phyloP scores from a whole-genome alignment of 352 stramenopile genomes.

The Halophytophthora polymorphica region DNA sequence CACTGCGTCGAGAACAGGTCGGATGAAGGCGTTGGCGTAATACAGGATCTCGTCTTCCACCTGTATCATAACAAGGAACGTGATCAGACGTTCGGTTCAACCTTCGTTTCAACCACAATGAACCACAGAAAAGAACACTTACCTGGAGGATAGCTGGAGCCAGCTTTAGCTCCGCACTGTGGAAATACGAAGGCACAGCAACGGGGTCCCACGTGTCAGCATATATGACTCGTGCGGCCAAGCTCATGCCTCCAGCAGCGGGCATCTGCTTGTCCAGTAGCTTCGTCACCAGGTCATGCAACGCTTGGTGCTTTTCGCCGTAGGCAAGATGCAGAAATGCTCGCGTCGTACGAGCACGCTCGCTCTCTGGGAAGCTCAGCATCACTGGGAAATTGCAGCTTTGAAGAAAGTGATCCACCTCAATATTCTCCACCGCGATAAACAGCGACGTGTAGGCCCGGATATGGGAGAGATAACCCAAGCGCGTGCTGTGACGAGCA shows the following conservation, averaged over 20 bases:
- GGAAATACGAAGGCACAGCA: slow-evolving; percentile 57
- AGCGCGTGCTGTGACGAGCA: slow-evolving; percentile 32
- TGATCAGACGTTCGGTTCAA: slow-evolving; percentile 2
- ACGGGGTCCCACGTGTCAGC: slow-evolving; percentile 45
- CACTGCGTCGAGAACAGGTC: slow-evolving; percentile 36
- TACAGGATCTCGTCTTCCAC: slow-evolving; percentile 57
- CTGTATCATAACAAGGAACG: slow-evolving; percentile 15
- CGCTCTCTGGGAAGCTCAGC: slow-evolving; percentile 38
- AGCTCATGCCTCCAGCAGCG: slow-evolving; percentile 15
- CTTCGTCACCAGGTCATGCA: slow-evolving; percentile 25
- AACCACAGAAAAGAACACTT: not conserved
- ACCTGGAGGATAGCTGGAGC: slow-evolving; percentile 70
- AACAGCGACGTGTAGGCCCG: slow-evolving; percentile 60
- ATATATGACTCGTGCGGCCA: slow-evolving; percentile 54
- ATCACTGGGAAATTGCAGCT: slow-evolving; percentile 76
- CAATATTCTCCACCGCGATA: slow-evolving; percentile 38
- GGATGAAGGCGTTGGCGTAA: slow-evolving; percentile 42
- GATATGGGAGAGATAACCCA: slow-evolving; percentile 73
- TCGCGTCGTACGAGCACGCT: slow-evolving; percentile 12
- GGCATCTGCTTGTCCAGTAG: slow-evolving; percentile 49
- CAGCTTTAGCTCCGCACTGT: slow-evolving; percentile 60
- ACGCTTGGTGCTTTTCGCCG: slow-evolving; percentile 32
- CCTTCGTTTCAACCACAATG: not conserved
- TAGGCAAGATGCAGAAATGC: slow-evolving; percentile 35
- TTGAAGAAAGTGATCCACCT: slow-evolving; percentile 71